Base-by-base conservation (phyloP, 2,329 filamentous ascomycete species). In the Didymella glomerata region DNA sequence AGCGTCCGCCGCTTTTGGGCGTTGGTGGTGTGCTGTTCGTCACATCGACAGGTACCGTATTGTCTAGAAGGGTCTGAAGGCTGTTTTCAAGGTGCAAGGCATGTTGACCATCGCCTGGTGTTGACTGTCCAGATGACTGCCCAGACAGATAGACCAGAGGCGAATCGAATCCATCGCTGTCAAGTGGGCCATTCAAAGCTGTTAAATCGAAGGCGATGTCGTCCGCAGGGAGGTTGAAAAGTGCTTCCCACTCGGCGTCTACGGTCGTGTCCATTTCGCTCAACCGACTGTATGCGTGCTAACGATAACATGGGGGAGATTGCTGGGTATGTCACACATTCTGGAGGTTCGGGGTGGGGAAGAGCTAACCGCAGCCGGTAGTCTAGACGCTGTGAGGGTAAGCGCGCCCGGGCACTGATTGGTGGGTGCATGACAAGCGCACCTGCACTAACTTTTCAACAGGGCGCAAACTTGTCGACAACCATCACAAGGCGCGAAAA, bases 1-100 rank as follows among this genome's bases (percentile, higher is more conserved):
- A 72, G 20, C 69, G 68, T 13, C 47, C 57, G 24, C 57, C 57
- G 11, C 22, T 48, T 20, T 60, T 60, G 6, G 52, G 48, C 44
- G 24, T 48, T 22, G 48, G 7, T 22, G 36, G 22, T 25, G 52
- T 14, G 16, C 22, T 54, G 25, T 22, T 24, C 18, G 34, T 34
- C 11, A 20, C 25, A 24, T 54, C 50, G 13, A 18, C 57, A 11
- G 42, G n/a, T 8, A 27, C 13, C 18, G 40, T 46, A 14, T 27
- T 36, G 22, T 54, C 34, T 25, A 60, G 8, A 14, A 55, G 40
- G 9, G 20, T 24, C 36, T 60, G 51, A 14, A 60, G 40, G 20
- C 41, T 41, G 22, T 60, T 41, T 40, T 36, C 51, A 14, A 60
- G 47, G 4, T 42, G n/a, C 24, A 55, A 24, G 1, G 41, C 51